phyloP scores from a whole-genome alignment of 1,139 yeast genomes.

The Magnusiomyces sp. region DNA sequence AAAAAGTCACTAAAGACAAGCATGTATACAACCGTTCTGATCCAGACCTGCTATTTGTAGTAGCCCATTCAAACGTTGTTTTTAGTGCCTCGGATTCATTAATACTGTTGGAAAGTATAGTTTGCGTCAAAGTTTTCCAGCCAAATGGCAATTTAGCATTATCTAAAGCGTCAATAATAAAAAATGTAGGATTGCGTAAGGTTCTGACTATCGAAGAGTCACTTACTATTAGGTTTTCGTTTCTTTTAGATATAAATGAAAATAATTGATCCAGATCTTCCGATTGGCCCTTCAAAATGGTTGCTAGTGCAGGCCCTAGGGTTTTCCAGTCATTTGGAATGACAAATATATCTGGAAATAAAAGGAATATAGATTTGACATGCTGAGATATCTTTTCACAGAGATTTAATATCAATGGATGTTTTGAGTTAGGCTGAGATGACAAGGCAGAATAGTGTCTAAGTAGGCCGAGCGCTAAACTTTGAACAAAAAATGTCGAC shows the following conservation, averaged over 20 bases:
- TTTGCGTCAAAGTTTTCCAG: conserved; percentile 18
- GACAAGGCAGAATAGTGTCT: conserved; percentile 12
- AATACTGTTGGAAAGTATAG: conserved; percentile 17
- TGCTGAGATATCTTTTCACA: conserved; percentile 13
- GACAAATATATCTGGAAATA: conserved; percentile 62
- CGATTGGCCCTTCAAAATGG: conserved; percentile 25
- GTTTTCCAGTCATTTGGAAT: conserved; percentile 66
- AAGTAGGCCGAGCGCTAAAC: conserved; percentile 26
- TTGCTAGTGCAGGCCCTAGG: conserved; percentile 47
- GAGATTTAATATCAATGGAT: conserved; percentile 5
- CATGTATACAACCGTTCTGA: conserved; percentile 23
- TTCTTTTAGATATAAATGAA: conserved; percentile 21
- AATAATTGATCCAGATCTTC: conserved; percentile 25
- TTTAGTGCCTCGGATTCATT: conserved; percentile 19
- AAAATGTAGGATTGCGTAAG: conserved; percentile 17
- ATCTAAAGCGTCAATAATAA: conserved; percentile 20
- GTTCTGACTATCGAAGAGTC: conserved; percentile 20
- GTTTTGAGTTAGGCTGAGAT: conserved; percentile 7
- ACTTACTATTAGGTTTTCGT: conserved; percentile 26
- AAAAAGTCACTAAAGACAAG: conserved; percentile 19
- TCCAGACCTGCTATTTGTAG: conserved; percentile 20
- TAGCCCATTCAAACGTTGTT: conserved; percentile 28
- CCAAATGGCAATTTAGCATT: conserved; percentile 19
- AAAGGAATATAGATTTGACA: conserved; percentile 38
- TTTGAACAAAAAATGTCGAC: conserved; percentile 35